Conservation (phyloP, 257 asterid species). For the Anisodus acutangulus region DNA sequence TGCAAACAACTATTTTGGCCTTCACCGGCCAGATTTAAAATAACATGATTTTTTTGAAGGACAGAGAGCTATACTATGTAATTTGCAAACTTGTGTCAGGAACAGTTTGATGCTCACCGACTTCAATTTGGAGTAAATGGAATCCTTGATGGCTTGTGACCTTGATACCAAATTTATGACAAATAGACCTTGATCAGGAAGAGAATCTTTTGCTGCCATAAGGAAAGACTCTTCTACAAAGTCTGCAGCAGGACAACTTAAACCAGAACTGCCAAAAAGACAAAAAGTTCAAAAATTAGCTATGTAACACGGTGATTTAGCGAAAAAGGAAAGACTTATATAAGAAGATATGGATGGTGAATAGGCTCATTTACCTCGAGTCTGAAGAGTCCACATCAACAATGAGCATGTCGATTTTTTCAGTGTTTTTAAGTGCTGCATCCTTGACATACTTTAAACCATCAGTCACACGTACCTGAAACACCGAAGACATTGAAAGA, state of each 20-base stretch:
- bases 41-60: not conserved
- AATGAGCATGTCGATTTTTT: constrained; percentile 65
- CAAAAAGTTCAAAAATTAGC: constrained; percentile 21
- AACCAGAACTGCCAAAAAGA: constrained; percentile 68
- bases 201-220: constrained; percentile 57
- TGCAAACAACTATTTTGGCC: not conserved
- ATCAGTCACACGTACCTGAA: constrained; percentile 72
- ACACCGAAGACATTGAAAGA: constrained; percentile 13
- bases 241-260: constrained; percentile 82
- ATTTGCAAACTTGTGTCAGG: not conserved
- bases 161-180: constrained; percentile 86
- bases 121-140: constrained; percentile 65
- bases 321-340: not conserved
- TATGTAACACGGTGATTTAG: constrained; percentile 2
- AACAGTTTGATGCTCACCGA: constrained; percentile 51
- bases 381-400: constrained; percentile 95
- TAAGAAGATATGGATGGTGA: not conserved
- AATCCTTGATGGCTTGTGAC: constrained; percentile 64
- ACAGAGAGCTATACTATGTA: not conserved
- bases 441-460: constrained; percentile 68
- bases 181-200: constrained; percentile 79
- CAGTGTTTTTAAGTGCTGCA: constrained; percentile 42
- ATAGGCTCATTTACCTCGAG: constrained; percentile 54
- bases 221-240: constrained; percentile 87
- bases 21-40: not conserved